A percentile compares a stretch with the other conserved stretches of the same genome.
Evolutionary conservation across 495 filamentous ascomycete species (phyloP).

Genomic region (Hamigera avellanea): DNA sequence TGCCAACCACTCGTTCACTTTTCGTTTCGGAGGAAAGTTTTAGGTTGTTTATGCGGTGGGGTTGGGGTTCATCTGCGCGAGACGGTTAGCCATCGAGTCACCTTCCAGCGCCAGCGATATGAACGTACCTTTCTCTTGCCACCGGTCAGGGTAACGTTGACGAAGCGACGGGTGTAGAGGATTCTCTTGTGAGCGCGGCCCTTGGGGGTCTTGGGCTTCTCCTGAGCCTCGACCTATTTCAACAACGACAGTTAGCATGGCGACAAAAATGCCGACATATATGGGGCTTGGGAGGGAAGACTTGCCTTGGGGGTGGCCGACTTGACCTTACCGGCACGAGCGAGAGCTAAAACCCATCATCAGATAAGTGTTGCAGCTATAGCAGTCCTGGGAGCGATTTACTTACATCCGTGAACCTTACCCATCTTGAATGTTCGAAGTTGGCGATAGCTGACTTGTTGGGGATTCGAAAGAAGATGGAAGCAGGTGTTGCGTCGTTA

Average conservation of each 20-base stretch:
- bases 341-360: too few relatives aligned
- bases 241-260: not conserved
- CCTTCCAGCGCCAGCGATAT: not conserved
- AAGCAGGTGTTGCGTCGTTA: too few relatives aligned
- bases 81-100: not conserved
- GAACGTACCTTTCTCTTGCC: slow-evolving; percentile 91
- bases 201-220: slow-evolving; percentile 62
- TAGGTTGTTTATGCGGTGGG: not conserved
- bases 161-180: slow-evolving; percentile 94
- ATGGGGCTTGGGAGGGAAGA: too few relatives aligned
- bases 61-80: not conserved
- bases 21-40: too few relatives aligned
- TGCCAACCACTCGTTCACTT: too few relatives aligned
- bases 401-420: slow-evolving; percentile 3
- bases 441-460: not conserved
- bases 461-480: too few relatives aligned
- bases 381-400: too few relatives aligned
- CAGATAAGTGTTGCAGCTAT: too few relatives aligned
- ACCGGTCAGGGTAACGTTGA: slow-evolving; percentile 97
- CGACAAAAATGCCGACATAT: not conserved
- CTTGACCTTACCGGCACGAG: slow-evolving; percentile 5
- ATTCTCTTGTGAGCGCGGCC: slow-evolving; percentile 98
- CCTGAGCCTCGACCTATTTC: slow-evolving; percentile 29
- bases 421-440: slow-evolving; percentile 1
- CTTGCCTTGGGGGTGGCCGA: slow-evolving; percentile 1